Evolutionary conservation across 2,329 filamentous ascomycete genomes (phyloP), one percentile per base, ranked within the genome.

Genomic region (Penicillium paneum): DNA sequence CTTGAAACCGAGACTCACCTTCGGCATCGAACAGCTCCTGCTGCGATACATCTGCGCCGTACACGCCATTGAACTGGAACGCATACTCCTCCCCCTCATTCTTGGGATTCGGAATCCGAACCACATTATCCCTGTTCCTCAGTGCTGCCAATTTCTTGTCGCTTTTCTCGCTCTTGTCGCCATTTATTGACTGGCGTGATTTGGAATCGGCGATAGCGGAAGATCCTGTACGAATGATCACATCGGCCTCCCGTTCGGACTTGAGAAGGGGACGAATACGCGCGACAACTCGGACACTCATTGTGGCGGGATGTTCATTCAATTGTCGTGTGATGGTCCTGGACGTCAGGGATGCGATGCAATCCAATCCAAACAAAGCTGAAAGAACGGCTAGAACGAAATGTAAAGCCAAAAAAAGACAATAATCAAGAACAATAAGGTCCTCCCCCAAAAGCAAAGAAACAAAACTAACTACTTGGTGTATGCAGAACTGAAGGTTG

Each of bases 31-130:
- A 99, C 54, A 99, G 76, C 60, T 89, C 83, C 73, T 96, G 90
- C 72, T 99, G 93, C 8, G 89, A 85, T 15, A 89, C 87, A 34
- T 82, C 74, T 65, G 87, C 84, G 67, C 90, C 90, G 73, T 96
- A 97, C 52, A 97, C 93, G 63, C 89, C 84, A 79, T 94, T 95
- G 81, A 97, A 97, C 49, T 92, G 85, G 72, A 97, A 99, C 50
- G 89, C 91, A 75, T 92, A 97, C 68, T 92, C 89, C 74, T 97
- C 93, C 21, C 83, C 79, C 61, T 90, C 89, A 68, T 97, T 97
- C 78, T 94, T 96, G 0, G 93, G 92, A 69, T 91, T 97, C 3
- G 93, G 93, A 66, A 97, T 95, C 71, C 89, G 88, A 68, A 97
- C 85, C 29, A 95, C 77, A 26, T 82, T 84, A 19, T 85, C 80